Evolutionary conservation across 2,329 filamentous ascomycete genomes (phyloP).

Genomic region (Exophiala oligosperma): DNA sequence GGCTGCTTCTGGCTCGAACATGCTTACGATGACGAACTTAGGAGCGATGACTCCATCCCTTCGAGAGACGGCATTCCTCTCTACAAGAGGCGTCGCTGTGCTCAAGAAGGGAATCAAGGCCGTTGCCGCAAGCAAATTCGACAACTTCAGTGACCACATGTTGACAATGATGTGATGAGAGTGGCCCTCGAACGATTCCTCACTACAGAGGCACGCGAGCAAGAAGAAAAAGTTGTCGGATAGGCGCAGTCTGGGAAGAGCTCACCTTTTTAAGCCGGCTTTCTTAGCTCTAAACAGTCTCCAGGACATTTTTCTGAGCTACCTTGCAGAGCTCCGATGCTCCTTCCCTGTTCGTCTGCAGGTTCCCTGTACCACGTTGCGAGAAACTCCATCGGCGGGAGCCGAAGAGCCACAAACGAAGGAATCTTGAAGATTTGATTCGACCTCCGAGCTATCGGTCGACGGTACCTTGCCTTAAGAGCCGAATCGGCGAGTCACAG

Average conservation of each 20-base stretch:
- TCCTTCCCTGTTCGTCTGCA: not conserved
- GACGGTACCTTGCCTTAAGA: not conserved
- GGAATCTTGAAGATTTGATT: not conserved
- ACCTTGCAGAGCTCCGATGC: not conserved
- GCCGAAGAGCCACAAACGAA: not conserved
- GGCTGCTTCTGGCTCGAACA: slow-evolving; percentile 63
- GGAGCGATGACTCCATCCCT: slow-evolving; percentile 28
- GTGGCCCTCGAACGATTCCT: not conserved
- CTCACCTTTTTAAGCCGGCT: slow-evolving; percentile 11
- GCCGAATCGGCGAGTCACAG: not conserved
- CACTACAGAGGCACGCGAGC: slow-evolving; percentile 4
- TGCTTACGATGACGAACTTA: slow-evolving; percentile 45
- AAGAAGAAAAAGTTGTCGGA: not conserved
- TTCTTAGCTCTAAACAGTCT: not conserved
- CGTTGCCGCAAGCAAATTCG: slow-evolving; percentile 8
- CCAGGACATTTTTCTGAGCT: not conserved
- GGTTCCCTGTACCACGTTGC: not conserved
- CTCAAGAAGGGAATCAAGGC: not conserved
- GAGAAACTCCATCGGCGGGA: not conserved
- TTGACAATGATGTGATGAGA: not conserved
- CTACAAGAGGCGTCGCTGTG: slow-evolving; percentile 4
- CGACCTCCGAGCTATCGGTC: not conserved
- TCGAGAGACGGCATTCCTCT: not conserved
- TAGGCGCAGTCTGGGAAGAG: not conserved
- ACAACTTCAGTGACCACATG: slow-evolving; percentile 5